Conservation (phyloP, 2,329 filamentous ascomycete species). For the Chaetomiaceae sp. region DNA sequence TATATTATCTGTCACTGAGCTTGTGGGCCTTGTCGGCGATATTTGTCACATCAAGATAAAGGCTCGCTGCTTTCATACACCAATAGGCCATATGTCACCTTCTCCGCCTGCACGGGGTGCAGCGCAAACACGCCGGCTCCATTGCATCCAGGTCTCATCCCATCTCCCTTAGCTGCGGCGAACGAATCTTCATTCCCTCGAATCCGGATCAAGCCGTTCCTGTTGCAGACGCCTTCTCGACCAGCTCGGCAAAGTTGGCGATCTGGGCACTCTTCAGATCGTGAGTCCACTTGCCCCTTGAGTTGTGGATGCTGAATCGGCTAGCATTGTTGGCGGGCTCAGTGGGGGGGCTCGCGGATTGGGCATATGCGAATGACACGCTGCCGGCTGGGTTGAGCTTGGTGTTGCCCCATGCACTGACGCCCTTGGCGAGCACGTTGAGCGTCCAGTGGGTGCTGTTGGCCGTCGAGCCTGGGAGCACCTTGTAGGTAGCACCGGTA, state of each 20-base stretch:
- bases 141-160: too few relatives aligned
- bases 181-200: too few relatives aligned
- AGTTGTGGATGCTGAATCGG: conserved; percentile 30
- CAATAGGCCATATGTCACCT: too few relatives aligned
- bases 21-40: too few relatives aligned
- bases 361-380: conserved; percentile 28
- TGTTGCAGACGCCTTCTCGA: conserved; percentile 17
- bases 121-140: too few relatives aligned
- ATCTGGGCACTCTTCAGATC: conserved; percentile 29
- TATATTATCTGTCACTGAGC: too few relatives aligned
- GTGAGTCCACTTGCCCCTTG: conserved; percentile 26
- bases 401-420: conserved; percentile 34
- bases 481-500: conserved; percentile 32
- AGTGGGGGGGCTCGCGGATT: conserved; percentile 21
- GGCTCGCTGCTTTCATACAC: too few relatives aligned
- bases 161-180: too few relatives aligned
- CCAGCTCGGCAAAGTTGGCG: conserved; percentile 28
- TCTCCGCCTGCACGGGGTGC: too few relatives aligned
- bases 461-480: conserved; percentile 33
- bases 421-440: conserved; percentile 37
- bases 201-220: not conserved
- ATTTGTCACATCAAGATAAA: too few relatives aligned
- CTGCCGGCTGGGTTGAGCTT: conserved; percentile 28
- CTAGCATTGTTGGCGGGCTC: conserved; percentile 28
- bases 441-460: conserved; percentile 41